A percentile compares a stretch with the other conserved stretches of the same genome.
Evolutionary conservation across 345 rosid species (phyloP).

Genomic region (Kandelia obovata): DNA sequence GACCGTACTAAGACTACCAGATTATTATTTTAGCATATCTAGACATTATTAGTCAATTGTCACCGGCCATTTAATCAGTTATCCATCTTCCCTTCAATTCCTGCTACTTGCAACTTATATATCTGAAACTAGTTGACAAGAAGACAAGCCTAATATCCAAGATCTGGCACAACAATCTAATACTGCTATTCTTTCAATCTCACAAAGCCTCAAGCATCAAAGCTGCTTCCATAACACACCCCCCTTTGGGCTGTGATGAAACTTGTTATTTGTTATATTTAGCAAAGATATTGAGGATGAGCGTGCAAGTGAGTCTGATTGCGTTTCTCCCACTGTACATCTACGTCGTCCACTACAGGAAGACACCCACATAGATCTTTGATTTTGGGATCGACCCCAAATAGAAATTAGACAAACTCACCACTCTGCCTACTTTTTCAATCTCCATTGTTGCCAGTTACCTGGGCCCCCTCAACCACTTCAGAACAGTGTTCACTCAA

Average conservation of each 20-base stretch:
- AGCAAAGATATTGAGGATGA: conserved; percentile 31
- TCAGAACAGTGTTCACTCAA: conserved; percentile 4
- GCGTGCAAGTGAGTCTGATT: conserved; percentile 30
- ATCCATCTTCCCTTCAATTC: not conserved
- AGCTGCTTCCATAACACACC: conserved; percentile 29
- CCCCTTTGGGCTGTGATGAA: conserved; percentile 16
- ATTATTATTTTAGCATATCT: conserved; percentile 7
- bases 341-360: conserved; percentile 28
- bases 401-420: conserved; percentile 23
- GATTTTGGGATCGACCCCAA: conserved; percentile 16
- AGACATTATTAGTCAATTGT: not conserved
- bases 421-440: conserved; percentile 4
- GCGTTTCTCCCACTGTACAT: conserved; percentile 25
- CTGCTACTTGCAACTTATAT: conserved; percentile 6
- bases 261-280: conserved; percentile 8
- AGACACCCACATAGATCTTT: conserved; percentile 33
- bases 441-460: conserved; percentile 24
- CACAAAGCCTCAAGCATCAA: conserved; percentile 32
- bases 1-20: not conserved
- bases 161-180: conserved; percentile 37
- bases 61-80: not conserved
- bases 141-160: conserved; percentile 29
- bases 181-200: conserved; percentile 30
- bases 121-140: conserved; percentile 23
- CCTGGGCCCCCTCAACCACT: conserved; percentile 16